Evolutionary conservation across 257 asterid genomes (phyloP).

Genomic region (Petunia axillaris): DNA sequence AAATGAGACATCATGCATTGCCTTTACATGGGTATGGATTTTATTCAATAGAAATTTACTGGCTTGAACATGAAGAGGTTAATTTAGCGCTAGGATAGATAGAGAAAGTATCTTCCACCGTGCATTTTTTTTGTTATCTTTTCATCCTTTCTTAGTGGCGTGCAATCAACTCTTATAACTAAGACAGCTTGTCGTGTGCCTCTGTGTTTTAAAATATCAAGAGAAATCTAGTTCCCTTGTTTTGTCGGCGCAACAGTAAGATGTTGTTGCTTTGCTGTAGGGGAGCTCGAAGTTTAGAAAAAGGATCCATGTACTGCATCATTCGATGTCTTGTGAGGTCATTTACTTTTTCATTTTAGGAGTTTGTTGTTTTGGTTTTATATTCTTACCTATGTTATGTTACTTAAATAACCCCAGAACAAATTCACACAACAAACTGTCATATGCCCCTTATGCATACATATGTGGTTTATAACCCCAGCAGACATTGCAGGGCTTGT

Average conservation of each 20-base stretch:
- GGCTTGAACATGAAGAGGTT: background rate
- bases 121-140: background rate
- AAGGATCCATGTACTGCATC: background rate
- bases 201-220: background rate
- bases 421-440: background rate
- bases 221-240: background rate
- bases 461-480: conserved; percentile 11
- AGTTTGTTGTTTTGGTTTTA: background rate
- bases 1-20: background rate
- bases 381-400: conserved; percentile 8
- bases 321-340: background rate
- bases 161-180: conserved; percentile 19
- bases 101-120: background rate
- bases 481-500: background rate
- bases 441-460: background rate
- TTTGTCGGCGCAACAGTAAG: conserved; percentile 7
- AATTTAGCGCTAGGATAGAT: background rate
- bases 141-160: background rate
- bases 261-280: background rate
- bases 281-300: background rate
- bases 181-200: background rate
- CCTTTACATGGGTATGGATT: background rate
- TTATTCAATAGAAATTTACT: background rate
- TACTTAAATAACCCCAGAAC: conserved; percentile 16
- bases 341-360: background rate